A percentile compares a stretch with the other conserved stretches of the same genome.
These are phyloP conservation scores for Miscanthus sacchariflorus DNA, from an alignment of 202 grass and related monocot genomes.

Conservation along the genomic window DNA sequence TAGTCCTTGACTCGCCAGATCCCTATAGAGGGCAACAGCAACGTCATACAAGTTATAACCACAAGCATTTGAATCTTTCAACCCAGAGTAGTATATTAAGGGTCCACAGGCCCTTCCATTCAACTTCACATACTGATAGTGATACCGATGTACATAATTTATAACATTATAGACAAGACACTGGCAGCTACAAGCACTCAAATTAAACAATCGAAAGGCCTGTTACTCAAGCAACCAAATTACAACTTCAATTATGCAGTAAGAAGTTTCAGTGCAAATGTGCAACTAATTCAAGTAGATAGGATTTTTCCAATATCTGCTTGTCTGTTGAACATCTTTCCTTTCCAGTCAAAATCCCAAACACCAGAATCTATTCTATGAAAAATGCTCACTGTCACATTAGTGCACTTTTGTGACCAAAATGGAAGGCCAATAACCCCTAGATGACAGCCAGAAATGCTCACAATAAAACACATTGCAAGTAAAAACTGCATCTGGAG, in stretches of 20 bases:
- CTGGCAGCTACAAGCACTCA: background rate
- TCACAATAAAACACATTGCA: background rate
- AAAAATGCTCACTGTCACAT: background rate
- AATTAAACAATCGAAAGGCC: background rate
- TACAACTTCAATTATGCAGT: slow-evolving; percentile 17
- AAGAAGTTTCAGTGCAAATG: background rate
- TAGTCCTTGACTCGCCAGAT: slow-evolving; percentile 88
- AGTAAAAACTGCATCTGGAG: background rate
- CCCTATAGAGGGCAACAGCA: slow-evolving; percentile 46
- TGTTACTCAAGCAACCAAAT: slow-evolving; percentile 21
- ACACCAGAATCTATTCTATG: background rate
- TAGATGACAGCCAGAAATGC: background rate
- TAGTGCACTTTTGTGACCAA: background rate
- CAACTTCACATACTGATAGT: background rate
- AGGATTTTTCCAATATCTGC: background rate
- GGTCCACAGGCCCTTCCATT: background rate
- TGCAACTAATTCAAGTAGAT: background rate
- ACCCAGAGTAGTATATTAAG: background rate
- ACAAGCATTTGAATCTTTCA: background rate
- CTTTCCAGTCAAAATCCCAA: too few species aligned
- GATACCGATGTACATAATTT: background rate
- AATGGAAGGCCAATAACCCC: background rate
- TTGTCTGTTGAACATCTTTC: background rate
- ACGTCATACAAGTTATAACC: slow-evolving; percentile 6
- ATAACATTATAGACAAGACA: slow-evolving; percentile 17